Conservation (phyloP, 495 filamentous ascomycete species). For the Pseudevernia furfuracea region DNA sequence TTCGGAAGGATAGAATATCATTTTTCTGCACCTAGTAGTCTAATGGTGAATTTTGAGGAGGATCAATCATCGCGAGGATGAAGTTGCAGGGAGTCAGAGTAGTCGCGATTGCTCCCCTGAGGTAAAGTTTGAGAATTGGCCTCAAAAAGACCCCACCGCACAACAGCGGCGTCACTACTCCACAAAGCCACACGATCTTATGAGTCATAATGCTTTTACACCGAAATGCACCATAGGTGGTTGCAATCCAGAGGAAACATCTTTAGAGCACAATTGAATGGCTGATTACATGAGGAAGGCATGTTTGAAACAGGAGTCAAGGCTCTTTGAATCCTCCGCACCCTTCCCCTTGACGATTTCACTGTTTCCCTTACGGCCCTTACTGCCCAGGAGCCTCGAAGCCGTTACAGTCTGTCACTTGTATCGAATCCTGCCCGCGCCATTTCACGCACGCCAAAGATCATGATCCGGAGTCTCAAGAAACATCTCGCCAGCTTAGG, state of each 20-base stretch:
- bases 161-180: conserved; percentile 1
- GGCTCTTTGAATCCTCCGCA: neutral
- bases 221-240: neutral
- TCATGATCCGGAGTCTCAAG: neutral
- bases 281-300: neutral
- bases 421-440: neutral
- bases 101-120: conserved; percentile 18
- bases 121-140: conserved; percentile 5
- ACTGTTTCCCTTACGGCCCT: neutral
- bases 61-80: conserved; percentile 12
- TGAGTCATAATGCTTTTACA: neutral
- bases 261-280: neutral
- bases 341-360: neutral
- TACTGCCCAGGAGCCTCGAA: neutral
- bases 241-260: neutral
- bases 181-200: too few relatives aligned
- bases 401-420: neutral
- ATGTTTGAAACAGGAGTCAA: neutral
- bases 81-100: conserved; percentile 8
- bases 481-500: neutral
- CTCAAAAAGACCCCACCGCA: neutral
- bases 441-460: neutral
- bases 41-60: conserved; percentile 7
- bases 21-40: conserved; percentile 14
- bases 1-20: conserved; percentile 15